phyloP scores from a whole-genome alignment of 2,329 filamentous ascomycete species.

The Beauveria australis region DNA sequence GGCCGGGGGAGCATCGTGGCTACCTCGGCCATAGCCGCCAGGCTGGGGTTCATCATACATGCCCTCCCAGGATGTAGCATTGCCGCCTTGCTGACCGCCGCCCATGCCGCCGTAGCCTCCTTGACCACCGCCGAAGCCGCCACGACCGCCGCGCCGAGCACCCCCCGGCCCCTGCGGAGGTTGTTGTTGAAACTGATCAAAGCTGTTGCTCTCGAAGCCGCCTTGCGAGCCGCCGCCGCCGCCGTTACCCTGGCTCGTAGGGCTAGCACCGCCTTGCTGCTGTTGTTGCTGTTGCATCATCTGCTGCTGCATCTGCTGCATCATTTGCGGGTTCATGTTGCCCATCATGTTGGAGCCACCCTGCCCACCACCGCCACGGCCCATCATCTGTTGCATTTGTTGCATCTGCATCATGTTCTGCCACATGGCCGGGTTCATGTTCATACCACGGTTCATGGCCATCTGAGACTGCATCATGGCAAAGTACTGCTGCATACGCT shows the following conservation, averaged over 20 bases:
- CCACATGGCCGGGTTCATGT: constrained; percentile 69
- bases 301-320: constrained; percentile 40
- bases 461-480: constrained; percentile 90
- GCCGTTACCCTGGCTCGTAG: constrained; percentile 5
- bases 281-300: constrained; percentile 17
- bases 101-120: constrained; percentile 20
- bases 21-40: constrained; percentile 32
- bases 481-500: constrained; percentile 97
- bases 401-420: constrained; percentile 72
- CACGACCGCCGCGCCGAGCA: constrained; percentile 9
- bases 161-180: constrained; percentile 6
- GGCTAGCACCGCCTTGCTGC: constrained; percentile 7
- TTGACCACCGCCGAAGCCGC: constrained; percentile 9
- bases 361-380: constrained; percentile 26
- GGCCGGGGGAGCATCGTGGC: constrained; percentile 39
- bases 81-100: constrained; percentile 37
- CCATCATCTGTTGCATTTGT: constrained; percentile 54
- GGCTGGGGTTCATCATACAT: constrained; percentile 96
- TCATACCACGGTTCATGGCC: constrained; percentile 69
- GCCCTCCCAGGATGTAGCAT: constrained; percentile 87
- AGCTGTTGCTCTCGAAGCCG: constrained; percentile 10
- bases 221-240: constrained; percentile 20
- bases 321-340: constrained; percentile 44
- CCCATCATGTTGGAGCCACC: constrained; percentile 32
- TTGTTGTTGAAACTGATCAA: constrained; percentile 14